These are phyloP conservation scores for Tetrapisispora arboricola DNA, from an alignment of 805 yeast genomes.

Conservation along the genomic window DNA sequence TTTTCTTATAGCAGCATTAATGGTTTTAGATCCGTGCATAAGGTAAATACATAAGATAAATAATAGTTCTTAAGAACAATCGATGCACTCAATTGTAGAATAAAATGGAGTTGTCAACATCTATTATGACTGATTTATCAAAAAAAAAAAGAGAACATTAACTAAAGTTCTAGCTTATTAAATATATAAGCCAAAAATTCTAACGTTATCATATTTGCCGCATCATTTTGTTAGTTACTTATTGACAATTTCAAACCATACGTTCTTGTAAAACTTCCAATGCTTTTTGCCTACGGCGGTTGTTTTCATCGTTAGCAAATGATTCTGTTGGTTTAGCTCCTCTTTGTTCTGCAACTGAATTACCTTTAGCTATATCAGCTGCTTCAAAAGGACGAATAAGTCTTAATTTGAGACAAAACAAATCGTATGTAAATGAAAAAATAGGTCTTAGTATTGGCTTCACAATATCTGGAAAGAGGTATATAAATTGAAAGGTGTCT, in stretches of 20 bases:
- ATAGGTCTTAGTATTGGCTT: slow-evolving; percentile 44
- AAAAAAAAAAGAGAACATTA: no score
- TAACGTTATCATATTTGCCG: no score
- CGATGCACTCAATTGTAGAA: no score
- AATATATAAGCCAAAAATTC: no score
- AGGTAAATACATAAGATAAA: no score
- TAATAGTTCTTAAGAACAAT: no score
- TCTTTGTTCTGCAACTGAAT: slow-evolving; percentile 53
- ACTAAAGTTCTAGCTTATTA: no score
- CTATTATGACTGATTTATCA: no score
- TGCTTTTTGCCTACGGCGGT: slow-evolving; percentile 69
- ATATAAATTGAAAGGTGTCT: slow-evolving; percentile 73
- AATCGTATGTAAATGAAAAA: slow-evolving; percentile 35
- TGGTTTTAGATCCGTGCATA: no score
- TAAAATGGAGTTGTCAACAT: no score
- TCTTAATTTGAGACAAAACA: slow-evolving; percentile 33
- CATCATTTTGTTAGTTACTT: no score
- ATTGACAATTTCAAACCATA: slow-evolving; percentile 20
- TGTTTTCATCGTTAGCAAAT: slow-evolving; percentile 32
- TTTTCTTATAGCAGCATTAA: no score
- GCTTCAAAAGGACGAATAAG: slow-evolving; percentile 54
- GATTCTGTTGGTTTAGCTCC: slow-evolving; percentile 29
- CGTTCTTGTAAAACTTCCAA: slow-evolving; percentile 64
- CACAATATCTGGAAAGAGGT: slow-evolving; percentile 66
- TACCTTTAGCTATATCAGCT: slow-evolving; percentile 62